phyloP scores from a whole-genome alignment of 2,329 filamentous ascomycete species.

The Orbilia blumenaviensis region DNA sequence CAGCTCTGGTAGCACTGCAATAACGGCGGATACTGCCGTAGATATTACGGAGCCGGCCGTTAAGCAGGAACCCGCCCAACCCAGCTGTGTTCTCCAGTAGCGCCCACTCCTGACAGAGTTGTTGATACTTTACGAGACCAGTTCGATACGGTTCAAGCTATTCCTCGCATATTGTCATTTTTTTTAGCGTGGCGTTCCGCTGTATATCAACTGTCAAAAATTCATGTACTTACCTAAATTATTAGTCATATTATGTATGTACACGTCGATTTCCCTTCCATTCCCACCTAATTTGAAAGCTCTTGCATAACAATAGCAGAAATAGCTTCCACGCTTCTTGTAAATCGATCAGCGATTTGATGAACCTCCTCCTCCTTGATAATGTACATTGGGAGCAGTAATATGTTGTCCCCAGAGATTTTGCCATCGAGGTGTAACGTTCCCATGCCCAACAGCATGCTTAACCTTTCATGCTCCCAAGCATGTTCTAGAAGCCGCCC shows the following conservation, averaged over 20 bases:
- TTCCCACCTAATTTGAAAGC: background rate
- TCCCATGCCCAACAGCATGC: conserved; percentile 46
- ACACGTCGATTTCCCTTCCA: background rate
- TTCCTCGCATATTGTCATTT: too few species aligned
- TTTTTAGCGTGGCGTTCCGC: background rate
- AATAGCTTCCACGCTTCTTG: conserved; percentile 33
- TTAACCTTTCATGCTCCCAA: conserved; percentile 46
- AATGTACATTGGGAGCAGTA: conserved; percentile 46
- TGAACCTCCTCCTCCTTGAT: conserved; percentile 36
- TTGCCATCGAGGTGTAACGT: conserved; percentile 36
- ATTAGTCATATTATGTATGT: background rate
- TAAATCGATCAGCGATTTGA: conserved; percentile 31
- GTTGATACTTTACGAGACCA: too few species aligned
- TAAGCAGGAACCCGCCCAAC: background rate
- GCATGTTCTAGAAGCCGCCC: conserved; percentile 30
- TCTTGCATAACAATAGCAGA: conserved; percentile 16
- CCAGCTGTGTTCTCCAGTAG: conserved; percentile 31
- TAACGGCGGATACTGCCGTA: conserved; percentile 15
- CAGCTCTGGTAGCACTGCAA: conserved; percentile 20
- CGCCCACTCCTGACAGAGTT: too few species aligned
- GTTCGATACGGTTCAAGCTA: too few species aligned
- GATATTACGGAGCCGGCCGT: background rate
- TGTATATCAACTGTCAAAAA: too few species aligned
- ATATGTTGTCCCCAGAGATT: conserved; percentile 28
- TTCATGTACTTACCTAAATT: too few species aligned